Evolutionary conservation across 306 rosid genomes (phyloP), one percentile per base, ranked within the genome.

Genomic region (Gynostemma pentaphyllum): DNA sequence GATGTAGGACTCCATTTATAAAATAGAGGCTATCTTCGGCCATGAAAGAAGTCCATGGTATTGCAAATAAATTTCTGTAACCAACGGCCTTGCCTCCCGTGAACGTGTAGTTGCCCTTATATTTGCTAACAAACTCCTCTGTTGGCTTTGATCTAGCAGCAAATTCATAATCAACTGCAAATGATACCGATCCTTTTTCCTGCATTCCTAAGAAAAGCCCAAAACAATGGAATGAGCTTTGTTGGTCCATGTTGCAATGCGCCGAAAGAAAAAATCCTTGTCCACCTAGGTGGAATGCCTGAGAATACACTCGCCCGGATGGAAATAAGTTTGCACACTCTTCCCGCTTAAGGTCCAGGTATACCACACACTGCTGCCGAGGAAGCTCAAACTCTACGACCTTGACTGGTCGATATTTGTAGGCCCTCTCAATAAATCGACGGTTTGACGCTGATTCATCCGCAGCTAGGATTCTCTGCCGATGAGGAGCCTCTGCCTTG

Each of bases 241-340:
- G 95, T 73, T 94, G 99, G 76, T 94, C 97, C 99, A 94, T 88
- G 83, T 94, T 88, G 80, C 99, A 94, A 72, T 94, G 99, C 0
- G 99, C 97, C 14, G 99, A 94, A 1, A 94, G 87, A 68, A 94
- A 94, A 75, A 94, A 94, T 26, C 99, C 99, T 70, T 94, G 97
- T 9, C 97, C 99, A 1, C 99, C 99, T 81, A 94, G 75, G 76
- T 94, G 95, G 74, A 94, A 94, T 44, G 99, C 99, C 77, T 94
- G 99, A 24, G 99, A 94, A 81, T 94, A 94, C 22, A 94, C 90
- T 52, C 99, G 82, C 37, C 99, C 95, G 0, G 97, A 88, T n/a
- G 99, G 97, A 57, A 67, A 81, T 70, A 94, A 49, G 72, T 70
- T 84, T 26, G 69, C 50, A 45, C 97, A 94, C 74, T 94, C 99